Evolutionary conservation across 768 basidiomycete species (phyloP).

Genomic region (Boletus rubropictus): DNA sequence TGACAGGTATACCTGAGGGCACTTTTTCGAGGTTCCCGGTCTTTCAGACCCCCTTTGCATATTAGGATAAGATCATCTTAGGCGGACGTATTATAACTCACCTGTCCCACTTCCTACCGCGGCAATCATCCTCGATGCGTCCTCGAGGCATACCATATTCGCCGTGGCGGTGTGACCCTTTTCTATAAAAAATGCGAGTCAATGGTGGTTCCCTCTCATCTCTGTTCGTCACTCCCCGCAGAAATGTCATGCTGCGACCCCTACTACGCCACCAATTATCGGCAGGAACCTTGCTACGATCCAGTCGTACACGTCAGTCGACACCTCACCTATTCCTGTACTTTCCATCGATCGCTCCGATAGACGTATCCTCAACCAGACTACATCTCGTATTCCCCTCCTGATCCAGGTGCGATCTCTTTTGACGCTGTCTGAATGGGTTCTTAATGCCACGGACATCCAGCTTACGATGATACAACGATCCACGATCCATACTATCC

Average conservation of each 20-base stretch:
- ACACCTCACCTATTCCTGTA: not conserved
- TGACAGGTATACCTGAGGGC: no score
- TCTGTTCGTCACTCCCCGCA: conserved; percentile 8
- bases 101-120: conserved; percentile 12
- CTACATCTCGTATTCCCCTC: no score
- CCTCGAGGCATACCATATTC: conserved; percentile 29
- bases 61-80: no score
- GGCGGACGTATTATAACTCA: not conserved
- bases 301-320: conserved; percentile 37
- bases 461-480: conserved; percentile 53
- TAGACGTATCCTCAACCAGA: conserved; percentile 37
- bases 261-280: conserved; percentile 29
- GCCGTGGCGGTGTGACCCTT: conserved; percentile 9
- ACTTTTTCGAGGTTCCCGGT: no score
- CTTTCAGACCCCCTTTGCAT: no score
- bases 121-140: conserved; percentile 18
- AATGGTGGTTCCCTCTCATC: conserved; percentile 1
- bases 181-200: conserved; percentile 23
- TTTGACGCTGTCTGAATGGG: not conserved
- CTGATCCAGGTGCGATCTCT: no score
- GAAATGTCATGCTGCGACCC: conserved; percentile 43
- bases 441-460: conserved; percentile 1
- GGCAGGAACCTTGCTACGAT: conserved; percentile 35
- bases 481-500: conserved; percentile 46
- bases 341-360: conserved; percentile 3